Evolutionary conservation across 2,329 filamentous ascomycete species (phyloP).

Genomic region (Leptographium procerum): DNA sequence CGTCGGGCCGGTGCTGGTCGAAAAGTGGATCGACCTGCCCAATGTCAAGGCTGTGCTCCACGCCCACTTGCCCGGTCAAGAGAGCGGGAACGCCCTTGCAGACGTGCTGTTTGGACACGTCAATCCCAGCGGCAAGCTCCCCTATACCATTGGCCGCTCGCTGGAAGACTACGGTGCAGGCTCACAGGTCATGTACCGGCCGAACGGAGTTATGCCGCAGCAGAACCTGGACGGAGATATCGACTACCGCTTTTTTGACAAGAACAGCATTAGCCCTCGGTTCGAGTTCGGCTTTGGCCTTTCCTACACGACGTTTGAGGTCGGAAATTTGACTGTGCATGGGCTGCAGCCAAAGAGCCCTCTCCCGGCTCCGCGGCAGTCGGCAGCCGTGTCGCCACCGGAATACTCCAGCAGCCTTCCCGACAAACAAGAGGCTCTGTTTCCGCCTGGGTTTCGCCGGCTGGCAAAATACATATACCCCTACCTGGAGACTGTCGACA

Average conservation of each 20-base stretch:
- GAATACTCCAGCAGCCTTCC: constrained; percentile 44
- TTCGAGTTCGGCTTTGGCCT: constrained; percentile 83
- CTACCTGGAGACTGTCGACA: constrained; percentile 44
- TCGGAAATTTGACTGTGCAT: constrained; percentile 40
- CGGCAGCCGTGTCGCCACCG: constrained; percentile 36
- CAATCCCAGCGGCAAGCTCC: constrained; percentile 68
- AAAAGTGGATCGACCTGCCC: constrained; percentile 67
- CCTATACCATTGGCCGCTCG: constrained; percentile 72
- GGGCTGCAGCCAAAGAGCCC: constrained; percentile 33
- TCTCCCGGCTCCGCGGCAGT: constrained; percentile 25
- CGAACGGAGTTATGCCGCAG: constrained; percentile 61
- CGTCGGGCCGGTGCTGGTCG: constrained; percentile 71
- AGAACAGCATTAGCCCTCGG: constrained; percentile 58
- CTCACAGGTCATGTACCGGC: constrained; percentile 56
- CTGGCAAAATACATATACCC: constrained; percentile 64
- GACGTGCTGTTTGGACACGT: constrained; percentile 70
- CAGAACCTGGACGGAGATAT: constrained; percentile 78
- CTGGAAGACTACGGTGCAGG: constrained; percentile 66
- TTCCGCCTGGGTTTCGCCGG: constrained; percentile 44
- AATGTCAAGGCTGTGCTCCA: constrained; percentile 69
- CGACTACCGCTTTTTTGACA: constrained; percentile 86
- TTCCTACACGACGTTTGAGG: constrained; percentile 64
- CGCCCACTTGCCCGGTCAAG: constrained; percentile 78
- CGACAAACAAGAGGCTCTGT: constrained; percentile 42
- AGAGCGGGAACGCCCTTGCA: constrained; percentile 70